Evolutionary conservation across 306 rosid species (phyloP), one percentile per base, ranked within the genome.

Genomic region (Acacia melanoxylon): DNA sequence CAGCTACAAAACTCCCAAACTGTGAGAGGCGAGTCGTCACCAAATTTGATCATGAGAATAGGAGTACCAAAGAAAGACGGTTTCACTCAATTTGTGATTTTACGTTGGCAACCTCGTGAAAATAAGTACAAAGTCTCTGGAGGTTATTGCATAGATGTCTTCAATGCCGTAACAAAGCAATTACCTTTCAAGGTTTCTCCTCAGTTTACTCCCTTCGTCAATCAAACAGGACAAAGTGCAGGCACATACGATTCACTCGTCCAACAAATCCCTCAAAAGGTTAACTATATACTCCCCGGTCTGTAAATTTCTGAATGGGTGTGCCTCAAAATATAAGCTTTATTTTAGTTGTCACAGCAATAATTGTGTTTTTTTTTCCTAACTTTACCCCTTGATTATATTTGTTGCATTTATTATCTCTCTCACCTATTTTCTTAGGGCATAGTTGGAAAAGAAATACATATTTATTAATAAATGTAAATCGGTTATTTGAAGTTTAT

Each of bases 121-220:
- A 3, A 63, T 0, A 71, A 82, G 27, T 75, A 75, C 72, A 25
- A 51, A 19, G 67, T 75, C 66, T 12, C 80, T 19, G 89, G 89
- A 52, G 89, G 89, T 25, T 82, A 75, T 70, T 79, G 86, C 84
- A 82, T 82, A 33, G 89, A 86, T 6, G 73, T 86, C 66, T 86
- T 86, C 79, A 12, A 49, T 4, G 88, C 86, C 19, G 82, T 75
- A 0, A 2, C 75, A 22, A 33, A 11, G 11, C 33, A 5, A 41
- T 71, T 82, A 35, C 81, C 86, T 56, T 79, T 79, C 58, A 20
- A 75, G 1, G 82, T 86, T 76, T 79, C 80, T 63, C 52, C 16
- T 29, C 5, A 79, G 27, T 12, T 70, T 27, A n/a, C 75, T 75
- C 86, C 86, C 37, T n/a, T 75, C 27, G 62, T 9, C 19, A 16